These are phyloP conservation scores for Cercospora sp. DNA, from an alignment of 2,329 filamentous ascomycete genomes.

Conservation along the genomic window DNA sequence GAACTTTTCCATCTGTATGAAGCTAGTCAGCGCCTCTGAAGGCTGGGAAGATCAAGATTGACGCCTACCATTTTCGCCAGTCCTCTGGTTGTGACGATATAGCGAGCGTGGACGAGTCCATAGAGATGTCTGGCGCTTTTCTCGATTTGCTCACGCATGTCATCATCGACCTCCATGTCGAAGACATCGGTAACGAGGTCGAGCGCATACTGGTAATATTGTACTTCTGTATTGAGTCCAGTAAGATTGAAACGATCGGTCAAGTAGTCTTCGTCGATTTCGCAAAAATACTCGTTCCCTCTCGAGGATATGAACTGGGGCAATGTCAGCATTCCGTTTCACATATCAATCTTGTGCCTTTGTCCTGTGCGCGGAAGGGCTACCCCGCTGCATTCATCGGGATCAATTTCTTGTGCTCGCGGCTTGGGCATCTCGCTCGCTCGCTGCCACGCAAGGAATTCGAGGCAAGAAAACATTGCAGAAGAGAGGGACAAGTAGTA, in stretches of 20 bases:
- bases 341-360: neutral
- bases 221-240: slow-evolving; percentile 92
- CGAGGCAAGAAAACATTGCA: neutral
- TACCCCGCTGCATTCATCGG: neutral
- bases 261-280: slow-evolving; percentile 98
- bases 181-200: slow-evolving; percentile 98
- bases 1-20: slow-evolving; percentile 86
- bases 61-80: slow-evolving; percentile 85
- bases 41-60: neutral
- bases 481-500: neutral
- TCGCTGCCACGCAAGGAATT: neutral
- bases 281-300: slow-evolving; percentile 99
- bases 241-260: slow-evolving; percentile 98
- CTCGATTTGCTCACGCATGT: slow-evolving; percentile 96
- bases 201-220: slow-evolving; percentile 98
- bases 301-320: slow-evolving; percentile 91
- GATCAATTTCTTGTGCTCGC: neutral
- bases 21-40: slow-evolving; percentile 11
- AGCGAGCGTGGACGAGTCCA: slow-evolving; percentile 91
- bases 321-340: slow-evolving; percentile 16
- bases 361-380: neutral
- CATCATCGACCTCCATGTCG: slow-evolving; percentile 96
- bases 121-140: slow-evolving; percentile 96
- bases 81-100: slow-evolving; percentile 93
- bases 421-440: neutral